Evolutionary conservation across 345 rosid genomes (phyloP), one percentile per base, ranked within the genome.

Genomic region (Noccaea bulbosa): DNA sequence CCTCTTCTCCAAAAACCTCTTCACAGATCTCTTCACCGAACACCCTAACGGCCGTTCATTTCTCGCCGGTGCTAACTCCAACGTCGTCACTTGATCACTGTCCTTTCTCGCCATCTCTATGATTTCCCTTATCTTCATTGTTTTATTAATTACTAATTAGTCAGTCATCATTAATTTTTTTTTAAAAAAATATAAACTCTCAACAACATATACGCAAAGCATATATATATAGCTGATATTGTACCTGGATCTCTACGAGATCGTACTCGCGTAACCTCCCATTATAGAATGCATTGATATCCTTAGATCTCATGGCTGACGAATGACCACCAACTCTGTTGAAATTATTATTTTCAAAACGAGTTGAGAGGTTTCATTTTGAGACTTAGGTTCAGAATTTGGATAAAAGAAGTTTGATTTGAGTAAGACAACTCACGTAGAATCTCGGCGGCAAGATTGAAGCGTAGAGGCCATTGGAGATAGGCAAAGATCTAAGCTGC

Each of bases 1-100:
- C 56, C 79, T 76, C 49, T 76, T 64, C 71, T 76, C 75, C 62
- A 70, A 49, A 65, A 76, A 76, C 40, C 67, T 76, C 38, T 76
- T 57, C 37, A 76, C 61, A 0, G 75, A 64, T 57, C 67, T 64
- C 79, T 70, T 70, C 71, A 70, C 67, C 11, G 75, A 47, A 49
- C 3, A 70, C 1, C 50, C 75, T 33, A 43, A 70, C n/a, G 79
- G 67, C 16, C 55, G 48, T 63, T 15, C 75, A 15, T 64, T 0
- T 15, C 62, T 70, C 75, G 43, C 47, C 48, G 75, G 66, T 4
- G 49, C 10, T 49, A 70, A 32, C 52, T 63, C 62, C 43, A 50
- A 20, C 67, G 56, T 27, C 43, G 67, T 70, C 65, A 57, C 39
- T 39, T n/a, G n/a, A n/a, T 27, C 75, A 48, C 50, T n/a, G 3